Base-by-base conservation (phyloP, 495 filamentous ascomycete species). In the Massariosphaeria phaeospora region DNA sequence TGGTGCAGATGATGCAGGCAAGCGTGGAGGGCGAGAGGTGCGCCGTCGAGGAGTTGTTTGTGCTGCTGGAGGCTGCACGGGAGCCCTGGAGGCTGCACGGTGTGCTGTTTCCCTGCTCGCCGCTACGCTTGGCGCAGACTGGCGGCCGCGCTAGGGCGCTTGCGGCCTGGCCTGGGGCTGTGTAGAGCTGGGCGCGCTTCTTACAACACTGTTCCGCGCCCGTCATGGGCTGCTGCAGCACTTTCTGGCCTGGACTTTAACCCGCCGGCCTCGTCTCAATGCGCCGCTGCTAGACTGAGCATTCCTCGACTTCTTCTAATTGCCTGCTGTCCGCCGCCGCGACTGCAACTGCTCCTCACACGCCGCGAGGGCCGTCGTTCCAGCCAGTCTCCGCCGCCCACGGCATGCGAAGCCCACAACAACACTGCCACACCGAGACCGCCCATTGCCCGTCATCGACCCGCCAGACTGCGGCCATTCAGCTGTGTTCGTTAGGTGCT, bases 371-470 rank as follows among this genome's bases (percentile, higher is more conserved):
- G 10, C 18, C 1, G 29, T 45, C n/a, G 26, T 45, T 49, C 5
- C n/a, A 40, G 38, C 38, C 46, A 25, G 31, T 2, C 15, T 24
- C n/a, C 13, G 20, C 9, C 2, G 5, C 10, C 17, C 31, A 25
- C 31, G 20, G 31, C 46, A 49, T 39, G 31, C 33, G 20, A 11
- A 45, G 41, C n/a, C 15, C 15, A 15, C 41, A n/a, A 9, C 44
- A 41, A 43, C 57, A 61, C 57, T 61, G 57, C 57, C 57, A 51
- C 57, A 44, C 36, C 26, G 40, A 53, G 26, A 33, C 21, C 13
- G 15, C 11, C 42, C 5, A 13, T 44, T 27, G 17, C 10, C 27
- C 47, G 30, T 38, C 48, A 53, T 38, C 34, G 26, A 38, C 31
- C 35, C 23, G 36, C 33, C 45, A 30, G 9, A 21, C 42, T 27